Evolutionary conservation across 163 green algal genomes (phyloP), one percentile per base, ranked within the genome.

Genomic region (Trebouxiophyceae sp.): DNA sequence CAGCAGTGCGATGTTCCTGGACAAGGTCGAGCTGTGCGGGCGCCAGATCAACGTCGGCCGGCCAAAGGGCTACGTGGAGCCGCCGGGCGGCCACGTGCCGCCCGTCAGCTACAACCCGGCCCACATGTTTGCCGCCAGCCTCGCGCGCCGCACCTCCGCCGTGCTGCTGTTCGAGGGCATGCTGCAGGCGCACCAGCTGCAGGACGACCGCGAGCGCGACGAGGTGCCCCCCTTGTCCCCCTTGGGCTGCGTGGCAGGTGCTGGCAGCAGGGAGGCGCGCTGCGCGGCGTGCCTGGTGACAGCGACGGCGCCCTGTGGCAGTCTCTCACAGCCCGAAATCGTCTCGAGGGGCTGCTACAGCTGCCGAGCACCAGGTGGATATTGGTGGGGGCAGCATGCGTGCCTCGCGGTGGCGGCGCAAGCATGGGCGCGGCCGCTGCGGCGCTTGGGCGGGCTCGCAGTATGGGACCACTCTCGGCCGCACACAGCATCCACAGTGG

Each of bases 31-130:
- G 57, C 71, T 91, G 27, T 80, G 74, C 31, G 89, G 89, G 12
- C 70, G 86, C 27, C 66, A 75, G 31, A 87, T 96, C 65, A 91
- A 92, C 72, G 82, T 96, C 19, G 88, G 86, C 32, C 77, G 90
- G 45, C 89, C 90, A 62, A 94, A 55, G 77, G 89, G 89, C 4
- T 95, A 90, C 63, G 64, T 84, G 23, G 80, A 86, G 71, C 76
- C 76, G 5, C 64, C 73, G 16, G 31, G 32, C 26, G 67, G 68
- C n/a, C 59, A 39, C 23, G 30, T 60, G 24, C 62, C 68, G 27
- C 46, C 28, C 22, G 45, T 46, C 32, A 66, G 20, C 46, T 54
- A 65, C 57, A 60, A 34, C 33, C 54, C 57, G 27, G 54, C 54
- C 7, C 65, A 71, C 45, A 26, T 66, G 45, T 70, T 69, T 64